Percentiles rank a stretch among this genome's conserved stretches.
These are phyloP conservation scores for Stramenopiles sp. DNA, from an alignment of 352 stramenopile species.

Conservation along the genomic window DNA sequence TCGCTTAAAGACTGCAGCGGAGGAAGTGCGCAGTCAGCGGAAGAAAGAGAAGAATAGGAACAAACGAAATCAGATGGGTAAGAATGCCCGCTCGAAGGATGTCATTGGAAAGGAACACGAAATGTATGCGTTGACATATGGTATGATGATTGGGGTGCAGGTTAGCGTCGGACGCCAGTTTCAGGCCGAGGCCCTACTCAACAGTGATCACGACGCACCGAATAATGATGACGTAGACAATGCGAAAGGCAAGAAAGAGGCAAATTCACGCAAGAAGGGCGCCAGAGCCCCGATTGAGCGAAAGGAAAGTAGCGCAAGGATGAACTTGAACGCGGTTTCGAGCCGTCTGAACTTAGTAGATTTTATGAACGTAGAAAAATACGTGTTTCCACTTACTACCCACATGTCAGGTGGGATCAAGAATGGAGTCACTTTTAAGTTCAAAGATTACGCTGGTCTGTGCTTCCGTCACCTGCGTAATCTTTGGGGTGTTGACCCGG, in stretches of 20 bases:
- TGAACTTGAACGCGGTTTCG: conserved; percentile 38
- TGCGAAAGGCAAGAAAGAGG: neutral
- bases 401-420: conserved; percentile 36
- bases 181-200: neutral
- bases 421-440: conserved; percentile 59
- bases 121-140: conserved; percentile 89
- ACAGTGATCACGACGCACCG: neutral
- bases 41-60: neutral
- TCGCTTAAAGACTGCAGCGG: neutral
- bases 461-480: conserved; percentile 60
- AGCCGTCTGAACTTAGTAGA: conserved; percentile 63
- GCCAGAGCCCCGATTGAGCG: conserved; percentile 1
- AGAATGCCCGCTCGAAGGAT: neutral
- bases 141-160: conserved; percentile 90
- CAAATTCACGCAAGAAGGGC: conserved; percentile 30
- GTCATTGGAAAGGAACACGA: conserved; percentile 49
- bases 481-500: conserved; percentile 56
- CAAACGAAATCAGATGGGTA: neutral
- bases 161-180: conserved; percentile 63
- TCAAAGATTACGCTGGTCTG: conserved; percentile 62
- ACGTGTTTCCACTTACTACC: conserved; percentile 37
- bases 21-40: neutral
- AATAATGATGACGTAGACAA: conserved; percentile 17
- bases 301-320: neutral
- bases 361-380: conserved; percentile 62